Conservation (phyloP, 768 basidiomycete genomes). For the Termitomyces sp. region DNA sequence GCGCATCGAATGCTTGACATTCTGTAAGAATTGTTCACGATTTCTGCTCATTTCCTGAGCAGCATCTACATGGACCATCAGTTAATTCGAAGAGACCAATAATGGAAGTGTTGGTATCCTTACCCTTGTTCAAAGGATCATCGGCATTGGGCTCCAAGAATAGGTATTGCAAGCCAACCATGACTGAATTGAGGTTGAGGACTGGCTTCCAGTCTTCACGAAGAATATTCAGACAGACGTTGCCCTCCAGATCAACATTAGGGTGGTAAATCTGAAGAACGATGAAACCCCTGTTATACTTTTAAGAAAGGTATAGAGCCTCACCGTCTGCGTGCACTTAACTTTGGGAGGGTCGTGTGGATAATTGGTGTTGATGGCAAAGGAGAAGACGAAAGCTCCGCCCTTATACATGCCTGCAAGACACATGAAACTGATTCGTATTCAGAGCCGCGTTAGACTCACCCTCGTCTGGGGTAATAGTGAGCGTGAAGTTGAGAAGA, state of each 20-base stretch:
- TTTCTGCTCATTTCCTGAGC: conserved; percentile 91
- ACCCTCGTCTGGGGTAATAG: conserved; percentile 97
- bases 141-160: conserved; percentile 99
- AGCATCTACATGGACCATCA: conserved; percentile 58
- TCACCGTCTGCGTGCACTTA: conserved; percentile 90
- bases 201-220: conserved; percentile 99
- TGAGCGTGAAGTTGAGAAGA: conserved; percentile 94
- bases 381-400: conserved; percentile 89
- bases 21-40: conserved; percentile 74
- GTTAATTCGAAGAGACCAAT: conserved; percentile 2
- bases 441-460: conserved; percentile 11
- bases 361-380: conserved; percentile 96
- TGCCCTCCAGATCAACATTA: conserved; percentile 96
- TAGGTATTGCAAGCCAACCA: conserved; percentile 97
- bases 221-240: conserved; percentile 97
- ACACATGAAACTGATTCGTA: not conserved
- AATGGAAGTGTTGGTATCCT: conserved; percentile 16
- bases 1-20: conserved; percentile 85
- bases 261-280: conserved; percentile 89
- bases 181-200: conserved; percentile 93
- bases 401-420: conserved; percentile 94
- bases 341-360: conserved; percentile 99
- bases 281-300: not conserved
- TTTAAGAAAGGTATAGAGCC: conserved; percentile 16
- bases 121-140: conserved; percentile 97